Evolutionary conservation across 805 yeast genomes (phyloP).

Genomic region (Teunomyces pallodes): DNA sequence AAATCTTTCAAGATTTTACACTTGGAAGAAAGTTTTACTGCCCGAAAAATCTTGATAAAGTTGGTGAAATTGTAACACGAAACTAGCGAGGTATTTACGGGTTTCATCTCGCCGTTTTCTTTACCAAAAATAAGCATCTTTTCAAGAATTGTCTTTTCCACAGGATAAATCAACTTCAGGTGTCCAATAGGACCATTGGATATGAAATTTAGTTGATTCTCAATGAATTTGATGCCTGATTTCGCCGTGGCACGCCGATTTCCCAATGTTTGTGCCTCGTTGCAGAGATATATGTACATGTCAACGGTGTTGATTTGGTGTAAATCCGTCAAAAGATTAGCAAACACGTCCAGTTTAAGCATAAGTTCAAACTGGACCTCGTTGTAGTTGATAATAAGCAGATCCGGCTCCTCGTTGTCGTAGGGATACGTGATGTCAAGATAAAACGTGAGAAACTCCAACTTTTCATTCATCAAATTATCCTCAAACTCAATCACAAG

Average conservation of each 20-base stretch:
- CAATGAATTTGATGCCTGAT: conserved; percentile 5
- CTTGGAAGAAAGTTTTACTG: conserved; percentile 37
- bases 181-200: conserved; percentile 74
- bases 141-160: conserved; percentile 59
- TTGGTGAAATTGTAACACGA: conserved; percentile 32
- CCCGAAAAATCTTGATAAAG: conserved; percentile 32
- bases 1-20: conserved; percentile 39
- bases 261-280: conserved; percentile 12
- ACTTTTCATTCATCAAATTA: conserved; percentile 35
- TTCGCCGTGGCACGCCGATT: background rate
- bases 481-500: conserved; percentile 43
- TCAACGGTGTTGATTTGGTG: conserved; percentile 34
- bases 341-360: conserved; percentile 36
- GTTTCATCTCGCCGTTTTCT: conserved; percentile 24
- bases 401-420: conserved; percentile 18
- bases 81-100: conserved; percentile 19
- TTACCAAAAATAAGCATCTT: conserved; percentile 43
- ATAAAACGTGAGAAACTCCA: conserved; percentile 40
- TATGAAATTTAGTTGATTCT: conserved; percentile 51
- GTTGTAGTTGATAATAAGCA: conserved; percentile 26
- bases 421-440: conserved; percentile 24
- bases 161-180: conserved; percentile 65
- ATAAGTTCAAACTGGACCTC: conserved; percentile 35
- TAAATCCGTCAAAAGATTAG: conserved; percentile 35
- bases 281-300: conserved; percentile 31